These are phyloP conservation scores for Chalciporus piperatoides DNA, from an alignment of 1,284 basidiomycete species.

Conservation along the genomic window DNA sequence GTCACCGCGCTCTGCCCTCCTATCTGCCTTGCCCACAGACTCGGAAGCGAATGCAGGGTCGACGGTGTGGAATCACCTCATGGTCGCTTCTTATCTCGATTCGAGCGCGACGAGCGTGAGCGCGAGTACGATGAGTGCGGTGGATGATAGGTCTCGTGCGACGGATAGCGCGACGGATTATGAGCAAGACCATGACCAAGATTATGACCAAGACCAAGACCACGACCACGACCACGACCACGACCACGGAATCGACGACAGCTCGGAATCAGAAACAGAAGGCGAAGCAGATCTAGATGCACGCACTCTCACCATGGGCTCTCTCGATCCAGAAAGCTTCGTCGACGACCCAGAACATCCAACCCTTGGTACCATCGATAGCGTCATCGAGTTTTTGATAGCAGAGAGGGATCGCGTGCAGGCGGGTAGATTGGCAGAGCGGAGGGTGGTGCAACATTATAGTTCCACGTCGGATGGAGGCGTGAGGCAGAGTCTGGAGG, in stretches of 20 bases:
- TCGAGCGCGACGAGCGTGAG: conserved; percentile 25
- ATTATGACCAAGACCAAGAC: background rate
- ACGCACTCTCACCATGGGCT: conserved; percentile 23
- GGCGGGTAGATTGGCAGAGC: conserved; percentile 23
- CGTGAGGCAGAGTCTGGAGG: conserved; percentile 29
- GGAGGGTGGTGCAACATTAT: conserved; percentile 19
- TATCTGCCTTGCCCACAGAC: conserved; percentile 31
- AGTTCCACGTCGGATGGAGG: conserved; percentile 41
- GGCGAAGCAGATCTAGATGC: conserved; percentile 25
- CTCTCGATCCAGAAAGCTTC: conserved; percentile 9
- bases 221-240: background rate
- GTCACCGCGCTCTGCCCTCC: conserved; percentile 24
- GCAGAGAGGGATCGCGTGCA: conserved; percentile 33
- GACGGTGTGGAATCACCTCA: conserved; percentile 64
- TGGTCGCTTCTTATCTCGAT: conserved; percentile 49
- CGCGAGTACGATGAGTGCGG: conserved; percentile 28
- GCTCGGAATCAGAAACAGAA: conserved; percentile 34
- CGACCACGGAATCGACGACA: conserved; percentile 9
- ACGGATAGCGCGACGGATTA: conserved; percentile 22
- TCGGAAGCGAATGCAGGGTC: conserved; percentile 47
- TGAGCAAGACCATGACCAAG: background rate
- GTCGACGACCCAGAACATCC: conserved; percentile 28
- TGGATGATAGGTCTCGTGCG: conserved; percentile 27
- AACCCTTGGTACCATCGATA: conserved; percentile 32
- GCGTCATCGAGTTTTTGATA: conserved; percentile 33